Evolutionary conservation across 2,329 filamentous ascomycete genomes (phyloP).

Genomic region (Juglanconis juglandina): DNA sequence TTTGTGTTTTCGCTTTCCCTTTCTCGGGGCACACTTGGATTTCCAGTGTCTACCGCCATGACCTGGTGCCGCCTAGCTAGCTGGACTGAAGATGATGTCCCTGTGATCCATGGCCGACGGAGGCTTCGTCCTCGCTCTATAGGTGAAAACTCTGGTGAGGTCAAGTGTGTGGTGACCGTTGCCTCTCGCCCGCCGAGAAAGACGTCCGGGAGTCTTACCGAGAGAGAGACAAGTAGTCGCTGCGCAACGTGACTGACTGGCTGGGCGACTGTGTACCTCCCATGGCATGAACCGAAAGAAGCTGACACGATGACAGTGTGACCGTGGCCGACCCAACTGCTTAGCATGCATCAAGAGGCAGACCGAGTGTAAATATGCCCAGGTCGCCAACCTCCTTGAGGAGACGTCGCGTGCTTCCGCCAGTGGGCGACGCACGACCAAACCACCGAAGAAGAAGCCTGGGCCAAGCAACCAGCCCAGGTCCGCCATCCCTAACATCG

Average conservation of each 20-base stretch:
- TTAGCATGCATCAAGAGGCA: constrained; percentile 71
- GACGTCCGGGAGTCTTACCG: too few species aligned
- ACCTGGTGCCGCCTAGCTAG: too few species aligned
- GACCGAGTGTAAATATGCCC: constrained; percentile 71
- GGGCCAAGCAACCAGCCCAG: constrained; percentile 30
- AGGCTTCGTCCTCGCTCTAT: too few species aligned
- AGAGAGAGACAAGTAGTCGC: too few species aligned
- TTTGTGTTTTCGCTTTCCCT: neutral
- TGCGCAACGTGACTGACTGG: too few species aligned
- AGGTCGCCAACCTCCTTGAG: constrained; percentile 74
- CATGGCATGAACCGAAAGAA: neutral
- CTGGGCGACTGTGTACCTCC: neutral
- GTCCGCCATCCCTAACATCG: constrained; percentile 50
- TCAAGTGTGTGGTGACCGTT: too few species aligned
- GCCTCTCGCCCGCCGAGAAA: too few species aligned
- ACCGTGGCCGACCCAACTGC: constrained; percentile 68
- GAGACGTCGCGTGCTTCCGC: constrained; percentile 54
- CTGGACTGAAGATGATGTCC: too few species aligned
- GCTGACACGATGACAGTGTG: constrained; percentile 52
- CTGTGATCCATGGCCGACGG: too few species aligned
- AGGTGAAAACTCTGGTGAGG: too few species aligned
- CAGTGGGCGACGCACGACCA: constrained; percentile 55
- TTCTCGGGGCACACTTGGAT: too few species aligned
- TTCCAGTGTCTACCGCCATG: too few species aligned
- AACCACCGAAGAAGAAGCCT: constrained; percentile 53